These are phyloP conservation scores for Trichoderma oligosporum DNA, from an alignment of 2,329 filamentous ascomycete genomes.

Conservation along the genomic window DNA sequence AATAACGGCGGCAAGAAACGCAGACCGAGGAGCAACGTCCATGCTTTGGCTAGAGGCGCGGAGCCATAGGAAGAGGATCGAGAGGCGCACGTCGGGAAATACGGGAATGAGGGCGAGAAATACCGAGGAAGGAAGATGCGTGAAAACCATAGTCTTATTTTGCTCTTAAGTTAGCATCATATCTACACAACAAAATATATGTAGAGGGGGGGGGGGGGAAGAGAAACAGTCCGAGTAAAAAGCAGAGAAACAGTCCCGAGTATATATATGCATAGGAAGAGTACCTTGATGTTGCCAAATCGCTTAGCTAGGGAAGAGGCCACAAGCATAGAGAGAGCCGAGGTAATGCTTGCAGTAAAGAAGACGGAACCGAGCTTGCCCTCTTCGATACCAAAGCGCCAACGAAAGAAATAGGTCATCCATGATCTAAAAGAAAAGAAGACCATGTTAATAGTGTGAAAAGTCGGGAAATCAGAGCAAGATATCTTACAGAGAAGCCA, in stretches of 20 bases:
- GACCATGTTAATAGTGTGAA: too few relatives aligned
- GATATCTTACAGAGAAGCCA: constrained; percentile 56
- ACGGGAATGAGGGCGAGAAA: constrained; percentile 61
- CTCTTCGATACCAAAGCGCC: constrained; percentile 45
- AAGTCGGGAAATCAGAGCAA: too few relatives aligned
- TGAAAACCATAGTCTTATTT: constrained; percentile 67
- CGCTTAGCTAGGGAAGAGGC: constrained; percentile 53
- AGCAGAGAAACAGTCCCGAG: too few relatives aligned
- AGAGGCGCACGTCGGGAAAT: constrained; percentile 48
- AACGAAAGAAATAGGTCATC: constrained; percentile 56
- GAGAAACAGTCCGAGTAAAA: too few relatives aligned
- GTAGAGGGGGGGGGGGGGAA: neutral
- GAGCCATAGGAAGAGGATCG: constrained; percentile 58
- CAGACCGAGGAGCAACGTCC: constrained; percentile 66
- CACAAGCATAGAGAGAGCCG: constrained; percentile 49
- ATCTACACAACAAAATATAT: too few relatives aligned
- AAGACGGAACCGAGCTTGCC: constrained; percentile 53
- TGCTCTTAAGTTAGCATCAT: neutral
- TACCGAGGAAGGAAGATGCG: constrained; percentile 65
- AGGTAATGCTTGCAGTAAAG: constrained; percentile 50
- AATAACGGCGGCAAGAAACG: constrained; percentile 64
- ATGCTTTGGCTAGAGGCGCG: constrained; percentile 62
- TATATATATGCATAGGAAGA: constrained; percentile 22
- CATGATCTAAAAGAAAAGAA: too few relatives aligned
- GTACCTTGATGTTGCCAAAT: constrained; percentile 60